Percentiles rank a stretch among this genome's conserved stretches.
Evolutionary conservation across 768 basidiomycete genomes (phyloP).

Genomic region (Sporobolomyces phaffii): DNA sequence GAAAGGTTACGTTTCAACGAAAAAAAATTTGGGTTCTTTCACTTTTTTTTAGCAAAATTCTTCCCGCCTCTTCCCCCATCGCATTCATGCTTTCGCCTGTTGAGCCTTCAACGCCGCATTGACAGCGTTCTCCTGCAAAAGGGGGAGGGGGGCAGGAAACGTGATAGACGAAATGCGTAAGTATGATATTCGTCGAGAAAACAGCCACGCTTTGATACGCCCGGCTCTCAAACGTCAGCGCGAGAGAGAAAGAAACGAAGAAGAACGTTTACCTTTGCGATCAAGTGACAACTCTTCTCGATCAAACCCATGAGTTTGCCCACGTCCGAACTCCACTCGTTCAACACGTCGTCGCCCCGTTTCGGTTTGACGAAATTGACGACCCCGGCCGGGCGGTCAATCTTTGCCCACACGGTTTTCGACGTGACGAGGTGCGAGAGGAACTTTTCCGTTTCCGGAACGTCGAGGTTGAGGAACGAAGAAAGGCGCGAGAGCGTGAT

Average conservation of each 20-base stretch:
- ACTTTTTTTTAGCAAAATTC: too few relatives aligned
- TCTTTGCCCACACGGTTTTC: constrained; percentile 85
- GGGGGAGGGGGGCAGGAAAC: too few relatives aligned
- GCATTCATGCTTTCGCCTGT: constrained; percentile 21
- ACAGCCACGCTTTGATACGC: too few relatives aligned
- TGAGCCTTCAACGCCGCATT: constrained; percentile 30
- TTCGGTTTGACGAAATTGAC: constrained; percentile 78
- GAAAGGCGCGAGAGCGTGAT: constrained; percentile 79
- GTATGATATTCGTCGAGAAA: too few relatives aligned
- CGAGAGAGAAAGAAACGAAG: background rate
- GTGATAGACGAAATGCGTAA: too few relatives aligned
- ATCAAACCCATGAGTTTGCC: constrained; percentile 78
- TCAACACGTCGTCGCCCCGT: constrained; percentile 80
- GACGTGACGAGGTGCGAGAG: constrained; percentile 85
- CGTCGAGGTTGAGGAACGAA: constrained; percentile 74
- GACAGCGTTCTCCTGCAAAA: constrained; percentile 33
- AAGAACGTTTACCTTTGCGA: constrained; percentile 46
- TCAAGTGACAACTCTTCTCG: constrained; percentile 81
- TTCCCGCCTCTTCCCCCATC: too few relatives aligned
- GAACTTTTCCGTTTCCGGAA: constrained; percentile 76
- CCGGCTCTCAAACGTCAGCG: too few relatives aligned
- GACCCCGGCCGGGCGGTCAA: constrained; percentile 84
- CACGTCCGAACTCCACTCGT: constrained; percentile 97
- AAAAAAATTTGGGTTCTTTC: too few relatives aligned
- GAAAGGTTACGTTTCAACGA: too few relatives aligned